Base-by-base conservation (phyloP, 495 filamentous ascomycete genomes). In the Cladorrhinum samala region DNA sequence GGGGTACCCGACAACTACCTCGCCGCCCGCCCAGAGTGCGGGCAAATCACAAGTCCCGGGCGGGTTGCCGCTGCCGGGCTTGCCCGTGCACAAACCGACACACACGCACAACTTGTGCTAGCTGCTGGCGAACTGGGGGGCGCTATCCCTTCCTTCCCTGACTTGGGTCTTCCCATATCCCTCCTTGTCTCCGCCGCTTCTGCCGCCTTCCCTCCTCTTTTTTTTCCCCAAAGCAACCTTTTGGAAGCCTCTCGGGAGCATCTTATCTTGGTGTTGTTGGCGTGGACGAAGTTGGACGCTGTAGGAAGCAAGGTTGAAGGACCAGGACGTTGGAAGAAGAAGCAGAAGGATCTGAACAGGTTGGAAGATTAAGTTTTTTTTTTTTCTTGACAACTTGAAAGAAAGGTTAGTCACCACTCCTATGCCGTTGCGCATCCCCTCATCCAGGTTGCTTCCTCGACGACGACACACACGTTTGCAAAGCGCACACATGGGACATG, bases 251-350 rank as follows among this genome's bases (percentile, higher is more conserved):
- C 40, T 49, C 39, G 49, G 52, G 50, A 20, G 41, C 16, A 46
- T 53, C 50, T 56, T 49, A 51, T 40, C 53, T 54, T 52, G 67
- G 67, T 63, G 67, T 69, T 66, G 67, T 67, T 58, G 67, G 63
- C 50, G 67, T 54, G 53, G 56, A 49, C 54, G 27, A 33, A 33
- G 63, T 64, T 30, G 62, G 58, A 59, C 39, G 60, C 57, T 55
- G 56, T 51, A 52, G 55, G 55, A 47, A 47, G 23, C 21, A 47
- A 47, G 48, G 56, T 57, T 53, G 41, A 46, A 50, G 43, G 16
- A 16, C 21, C 24, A 19, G 40, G 45, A 47, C 0, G 19, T 45
- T 45, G 42, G 46, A n/a, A 11, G 52, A 49, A 52, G 51, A 25
- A 54, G 51, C 20, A 21, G 17, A 21, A 45, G 42, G 42, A 33